phyloP scores from a whole-genome alignment of 2,329 filamentous ascomycete genomes.

The Escovopsis weberi region DNA sequence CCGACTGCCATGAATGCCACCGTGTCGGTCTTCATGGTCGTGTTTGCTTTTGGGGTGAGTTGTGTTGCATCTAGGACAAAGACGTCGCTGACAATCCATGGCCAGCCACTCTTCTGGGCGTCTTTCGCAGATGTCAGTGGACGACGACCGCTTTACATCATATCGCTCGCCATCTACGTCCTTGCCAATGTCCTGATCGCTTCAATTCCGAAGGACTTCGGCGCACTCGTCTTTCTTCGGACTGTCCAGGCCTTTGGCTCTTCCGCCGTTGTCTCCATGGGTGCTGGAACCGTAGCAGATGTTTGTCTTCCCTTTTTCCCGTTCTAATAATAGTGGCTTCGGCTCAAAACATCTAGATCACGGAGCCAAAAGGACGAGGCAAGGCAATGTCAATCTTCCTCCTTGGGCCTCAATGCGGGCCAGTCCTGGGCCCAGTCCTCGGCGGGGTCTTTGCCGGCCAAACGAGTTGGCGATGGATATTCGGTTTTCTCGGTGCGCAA shows the following conservation, averaged over 20 bases:
- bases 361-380: slow-evolving; percentile 22
- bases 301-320: slow-evolving; percentile 4
- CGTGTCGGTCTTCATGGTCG: slow-evolving; percentile 29
- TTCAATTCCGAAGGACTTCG: slow-evolving; percentile 22
- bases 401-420: slow-evolving; percentile 29
- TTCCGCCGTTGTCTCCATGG: slow-evolving; percentile 26
- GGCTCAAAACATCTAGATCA: slow-evolving; percentile 8
- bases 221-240: slow-evolving; percentile 22
- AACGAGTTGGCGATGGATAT: slow-evolving; percentile 28
- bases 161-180: slow-evolving; percentile 24
- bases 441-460: slow-evolving; percentile 23
- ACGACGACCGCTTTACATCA: slow-evolving; percentile 25
- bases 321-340: too few relatives aligned
- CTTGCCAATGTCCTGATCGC: slow-evolving; percentile 24
- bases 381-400: slow-evolving; percentile 26
- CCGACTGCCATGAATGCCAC: slow-evolving; percentile 25
- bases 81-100: neutral
- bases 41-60: slow-evolving; percentile 25
- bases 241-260: slow-evolving; percentile 28
- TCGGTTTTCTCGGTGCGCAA: slow-evolving; percentile 21
- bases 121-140: slow-evolving; percentile 24
- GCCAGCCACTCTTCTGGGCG: slow-evolving; percentile 25
- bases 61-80: neutral
- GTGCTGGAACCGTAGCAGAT: slow-evolving; percentile 28
- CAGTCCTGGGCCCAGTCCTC: slow-evolving; percentile 27